Percentiles rank a stretch among this genome's conserved stretches.
These are phyloP conservation scores for Ogataea zsoltii DNA, from an alignment of 805 yeast genomes.

Conservation along the genomic window DNA sequence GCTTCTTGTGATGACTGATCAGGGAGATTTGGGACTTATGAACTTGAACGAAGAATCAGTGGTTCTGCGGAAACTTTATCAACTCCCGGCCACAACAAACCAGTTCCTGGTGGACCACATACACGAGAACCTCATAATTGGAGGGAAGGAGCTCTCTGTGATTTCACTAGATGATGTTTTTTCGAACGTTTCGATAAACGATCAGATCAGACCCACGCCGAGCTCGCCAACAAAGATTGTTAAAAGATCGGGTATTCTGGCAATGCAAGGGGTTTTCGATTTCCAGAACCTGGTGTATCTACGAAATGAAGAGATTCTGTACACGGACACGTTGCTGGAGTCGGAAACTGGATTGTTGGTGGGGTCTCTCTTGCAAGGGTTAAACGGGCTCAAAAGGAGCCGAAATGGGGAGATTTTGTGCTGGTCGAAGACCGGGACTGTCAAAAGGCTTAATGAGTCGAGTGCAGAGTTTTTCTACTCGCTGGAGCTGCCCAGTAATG, in stretches of 20 bases:
- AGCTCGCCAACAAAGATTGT: constrained; percentile 31
- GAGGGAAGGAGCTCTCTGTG: constrained; percentile 15
- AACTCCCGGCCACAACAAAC: constrained; percentile 20
- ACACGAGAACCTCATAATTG: constrained; percentile 19
- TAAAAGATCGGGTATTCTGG: constrained; percentile 34
- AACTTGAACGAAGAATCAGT: constrained; percentile 27
- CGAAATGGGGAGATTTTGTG: constrained; percentile 34
- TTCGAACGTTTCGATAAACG: constrained; percentile 3
- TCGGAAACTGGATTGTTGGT: constrained; percentile 28
- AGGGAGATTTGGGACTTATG: constrained; percentile 36
- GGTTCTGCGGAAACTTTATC: constrained; percentile 21
- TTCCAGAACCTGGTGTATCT: constrained; percentile 34
- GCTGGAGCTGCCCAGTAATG: constrained; percentile 29
- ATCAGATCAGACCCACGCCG: constrained; percentile 25
- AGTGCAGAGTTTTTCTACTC: constrained; percentile 13
- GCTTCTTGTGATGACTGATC: constrained; percentile 37
- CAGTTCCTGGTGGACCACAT: constrained; percentile 25
- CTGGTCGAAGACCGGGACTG: constrained; percentile 45
- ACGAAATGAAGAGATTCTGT: constrained; percentile 39
- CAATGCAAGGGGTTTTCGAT: constrained; percentile 30
- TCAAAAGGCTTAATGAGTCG: constrained; percentile 31
- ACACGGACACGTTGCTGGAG: constrained; percentile 25
- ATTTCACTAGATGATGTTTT: constrained; percentile 21
- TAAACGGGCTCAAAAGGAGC: constrained; percentile 42
- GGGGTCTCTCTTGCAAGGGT: constrained; percentile 38